Percentiles rank a stretch among this genome's conserved stretches.
These are phyloP conservation scores for Pestalotiopsis sp. DNA, from an alignment of 2,329 filamentous ascomycete genomes.

Conservation along the genomic window DNA sequence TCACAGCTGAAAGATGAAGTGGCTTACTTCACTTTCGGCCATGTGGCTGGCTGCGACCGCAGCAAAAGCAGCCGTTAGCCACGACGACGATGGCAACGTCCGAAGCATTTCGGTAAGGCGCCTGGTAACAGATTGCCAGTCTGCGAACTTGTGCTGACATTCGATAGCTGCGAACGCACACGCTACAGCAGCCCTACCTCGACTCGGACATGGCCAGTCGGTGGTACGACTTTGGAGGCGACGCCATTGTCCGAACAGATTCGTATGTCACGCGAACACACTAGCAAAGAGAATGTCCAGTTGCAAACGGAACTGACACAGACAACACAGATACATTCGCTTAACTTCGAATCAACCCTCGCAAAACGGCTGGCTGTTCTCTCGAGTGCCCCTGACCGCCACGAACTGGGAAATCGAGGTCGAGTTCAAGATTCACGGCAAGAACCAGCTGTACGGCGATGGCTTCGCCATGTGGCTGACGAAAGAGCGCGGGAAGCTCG, in stretches of 20 bases:
- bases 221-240: constrained; percentile 99
- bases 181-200: constrained; percentile 87
- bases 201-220: constrained; percentile 98
- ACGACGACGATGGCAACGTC: constrained; percentile 53
- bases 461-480: constrained; percentile 98
- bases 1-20: constrained; percentile 26
- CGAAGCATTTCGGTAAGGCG: constrained; percentile 66
- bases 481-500: constrained; percentile 80
- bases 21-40: constrained; percentile 33
- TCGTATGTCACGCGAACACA: constrained; percentile 50
- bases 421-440: constrained; percentile 91
- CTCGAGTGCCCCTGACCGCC: constrained; percentile 88
- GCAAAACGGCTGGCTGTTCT: constrained; percentile 92
- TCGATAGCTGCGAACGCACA: constrained; percentile 80
- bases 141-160: constrained; percentile 4
- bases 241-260: constrained; percentile 79
- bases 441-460: constrained; percentile 89
- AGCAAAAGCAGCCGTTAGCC: constrained; percentile 41
- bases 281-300: background rate
- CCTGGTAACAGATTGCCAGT: constrained; percentile 9
- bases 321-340: constrained; percentile 74
- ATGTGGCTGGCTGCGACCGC: constrained; percentile 35
- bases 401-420: constrained; percentile 99
- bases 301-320: constrained; percentile 18
- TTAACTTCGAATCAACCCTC: constrained; percentile 89